Conservation (phyloP, 345 rosid species). For the Camelina laxa region DNA sequence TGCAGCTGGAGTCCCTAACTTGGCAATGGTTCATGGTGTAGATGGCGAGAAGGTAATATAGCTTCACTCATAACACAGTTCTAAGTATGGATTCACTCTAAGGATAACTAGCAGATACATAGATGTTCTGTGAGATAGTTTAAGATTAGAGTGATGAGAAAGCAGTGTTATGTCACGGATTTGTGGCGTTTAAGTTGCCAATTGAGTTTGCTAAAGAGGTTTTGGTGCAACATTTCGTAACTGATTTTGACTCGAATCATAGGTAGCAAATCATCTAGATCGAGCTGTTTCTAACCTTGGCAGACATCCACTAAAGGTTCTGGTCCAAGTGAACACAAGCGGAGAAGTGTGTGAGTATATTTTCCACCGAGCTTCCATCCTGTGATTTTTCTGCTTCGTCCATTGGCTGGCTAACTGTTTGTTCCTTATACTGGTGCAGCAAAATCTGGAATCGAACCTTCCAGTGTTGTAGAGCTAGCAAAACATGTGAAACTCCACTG, state of each 20-base stretch:
- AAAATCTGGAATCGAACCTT: conserved; percentile 84
- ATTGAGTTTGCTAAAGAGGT: neutral
- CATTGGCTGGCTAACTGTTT: conserved; percentile 26
- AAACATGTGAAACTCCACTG: conserved; percentile 68
- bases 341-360: conserved; percentile 83
- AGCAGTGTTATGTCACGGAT: too few relatives aligned
- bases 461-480: conserved; percentile 70
- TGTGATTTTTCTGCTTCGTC: neutral
- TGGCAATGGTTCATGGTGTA: conserved; percentile 73
- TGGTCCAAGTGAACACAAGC: conserved; percentile 95
- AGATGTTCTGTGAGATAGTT: neutral
- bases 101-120: neutral
- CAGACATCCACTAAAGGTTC: conserved; percentile 80
- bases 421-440: conserved; percentile 56
- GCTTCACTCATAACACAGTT: neutral
- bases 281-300: conserved; percentile 72
- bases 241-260: conserved; percentile 17
- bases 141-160: too few relatives aligned
- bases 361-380: neutral
- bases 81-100: neutral
- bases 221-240: neutral
- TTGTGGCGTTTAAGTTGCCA: too few relatives aligned
- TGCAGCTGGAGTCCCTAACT: conserved; percentile 86
- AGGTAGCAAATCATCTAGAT: conserved; percentile 84
- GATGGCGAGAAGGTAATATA: conserved; percentile 74